Conservation (phyloP, 768 basidiomycete species). For the Russula dissimulans region DNA sequence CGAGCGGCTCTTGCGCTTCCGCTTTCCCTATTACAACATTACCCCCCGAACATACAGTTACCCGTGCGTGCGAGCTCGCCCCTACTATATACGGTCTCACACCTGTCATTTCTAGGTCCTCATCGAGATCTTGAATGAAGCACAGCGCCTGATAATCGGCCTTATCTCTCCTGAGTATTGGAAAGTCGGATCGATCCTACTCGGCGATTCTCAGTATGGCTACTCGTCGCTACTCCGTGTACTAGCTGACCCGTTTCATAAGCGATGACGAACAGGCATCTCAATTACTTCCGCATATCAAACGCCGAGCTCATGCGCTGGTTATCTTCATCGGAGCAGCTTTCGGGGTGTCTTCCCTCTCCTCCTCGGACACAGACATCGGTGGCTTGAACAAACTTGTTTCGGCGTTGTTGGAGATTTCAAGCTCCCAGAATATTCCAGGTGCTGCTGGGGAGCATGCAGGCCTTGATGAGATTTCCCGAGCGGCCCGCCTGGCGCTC, state of each 20-base stretch:
- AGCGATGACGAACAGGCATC: slow-evolving; percentile 54
- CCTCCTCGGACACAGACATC: slow-evolving; percentile 15
- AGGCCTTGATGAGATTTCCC: slow-evolving; percentile 6
- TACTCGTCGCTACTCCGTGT: background rate
- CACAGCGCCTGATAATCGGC: slow-evolving; percentile 43
- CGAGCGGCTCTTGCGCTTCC: slow-evolving; percentile 55
- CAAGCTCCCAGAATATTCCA: slow-evolving; percentile 28
- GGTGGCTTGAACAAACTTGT: slow-evolving; percentile 36
- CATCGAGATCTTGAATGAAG: slow-evolving; percentile 57
- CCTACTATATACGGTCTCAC: background rate
- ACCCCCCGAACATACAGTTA: slow-evolving; percentile 39
- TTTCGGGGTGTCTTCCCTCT: slow-evolving; percentile 29
- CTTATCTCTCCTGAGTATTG: slow-evolving; percentile 29
- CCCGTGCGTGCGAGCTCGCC: slow-evolving; percentile 33
- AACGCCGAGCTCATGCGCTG: slow-evolving; percentile 58
- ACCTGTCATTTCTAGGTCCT: slow-evolving; percentile 39
- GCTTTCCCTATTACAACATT: slow-evolving; percentile 52
- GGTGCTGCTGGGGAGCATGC: slow-evolving; percentile 23
- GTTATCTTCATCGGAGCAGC: slow-evolving; percentile 53
- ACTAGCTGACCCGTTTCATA: background rate
- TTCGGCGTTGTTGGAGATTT: slow-evolving; percentile 40
- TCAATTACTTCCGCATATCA: slow-evolving; percentile 36
- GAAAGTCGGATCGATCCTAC: slow-evolving; percentile 35
- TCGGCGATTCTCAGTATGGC: slow-evolving; percentile 49
- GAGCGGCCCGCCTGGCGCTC: slow-evolving; percentile 15